Evolutionary conservation across 805 yeast species (phyloP).

Genomic region (Saccharomyces jurei): DNA sequence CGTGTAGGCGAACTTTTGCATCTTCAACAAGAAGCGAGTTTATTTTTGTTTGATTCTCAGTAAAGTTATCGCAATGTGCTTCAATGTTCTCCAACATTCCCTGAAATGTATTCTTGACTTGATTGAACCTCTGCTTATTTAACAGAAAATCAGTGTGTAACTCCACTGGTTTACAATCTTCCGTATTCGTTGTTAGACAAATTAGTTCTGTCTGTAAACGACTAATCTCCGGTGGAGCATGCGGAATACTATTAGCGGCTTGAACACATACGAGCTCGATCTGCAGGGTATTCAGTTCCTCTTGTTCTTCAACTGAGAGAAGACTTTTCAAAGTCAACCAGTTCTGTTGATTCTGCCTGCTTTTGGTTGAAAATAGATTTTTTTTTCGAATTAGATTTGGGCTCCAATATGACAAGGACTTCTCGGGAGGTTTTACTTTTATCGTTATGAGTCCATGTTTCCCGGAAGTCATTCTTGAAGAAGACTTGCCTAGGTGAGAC

Average conservation of each 20-base stretch:
- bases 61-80: background rate
- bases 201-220: conserved; percentile 16
- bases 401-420: conserved; percentile 27
- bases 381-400: conserved; percentile 26
- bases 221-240: conserved; percentile 17
- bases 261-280: conserved; percentile 20
- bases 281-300: conserved; percentile 13
- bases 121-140: conserved; percentile 7
- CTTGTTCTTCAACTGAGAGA: conserved; percentile 19
- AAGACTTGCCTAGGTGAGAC: background rate
- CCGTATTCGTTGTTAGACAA: conserved; percentile 23
- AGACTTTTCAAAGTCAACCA: conserved; percentile 15
- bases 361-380: conserved; percentile 21
- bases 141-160: conserved; percentile 6
- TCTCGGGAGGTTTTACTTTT: conserved; percentile 20
- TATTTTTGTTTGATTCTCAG: background rate
- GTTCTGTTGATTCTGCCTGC: conserved; percentile 21
- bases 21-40: background rate
- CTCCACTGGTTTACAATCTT: conserved; percentile 28
- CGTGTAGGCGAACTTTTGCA: background rate
- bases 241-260: conserved; percentile 9
- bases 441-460: conserved; percentile 21
- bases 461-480: background rate
- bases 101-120: conserved; percentile 14
- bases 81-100: conserved; percentile 1